Conservation (phyloP, 1,139 yeast genomes). For the Saccharomyces hybrid region DNA sequence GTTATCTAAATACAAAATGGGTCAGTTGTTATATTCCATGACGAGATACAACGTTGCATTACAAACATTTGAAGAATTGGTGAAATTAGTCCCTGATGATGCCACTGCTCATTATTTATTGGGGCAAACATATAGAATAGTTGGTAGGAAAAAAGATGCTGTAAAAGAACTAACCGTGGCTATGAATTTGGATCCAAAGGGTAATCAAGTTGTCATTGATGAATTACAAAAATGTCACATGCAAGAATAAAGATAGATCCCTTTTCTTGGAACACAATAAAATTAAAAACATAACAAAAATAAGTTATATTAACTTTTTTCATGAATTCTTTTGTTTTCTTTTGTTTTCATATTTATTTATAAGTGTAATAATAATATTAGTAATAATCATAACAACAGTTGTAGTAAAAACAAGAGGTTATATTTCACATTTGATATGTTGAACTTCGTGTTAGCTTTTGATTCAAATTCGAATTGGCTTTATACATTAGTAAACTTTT, state of each 20-base stretch:
- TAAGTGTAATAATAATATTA: not conserved
- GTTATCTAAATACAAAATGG: conserved; percentile 81
- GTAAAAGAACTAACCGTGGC: conserved; percentile 85
- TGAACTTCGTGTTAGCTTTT: not conserved
- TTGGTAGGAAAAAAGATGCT: conserved; percentile 69
- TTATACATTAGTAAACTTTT: not conserved
- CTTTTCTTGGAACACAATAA: not conserved
- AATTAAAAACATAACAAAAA: not conserved
- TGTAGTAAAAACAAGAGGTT: not conserved
- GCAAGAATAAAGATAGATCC: conserved; percentile 18
- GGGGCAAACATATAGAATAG: conserved; percentile 78
- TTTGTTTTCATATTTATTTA: not conserved
- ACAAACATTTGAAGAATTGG: conserved; percentile 62
- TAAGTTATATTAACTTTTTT: not conserved
- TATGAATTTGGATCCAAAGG: conserved; percentile 86
- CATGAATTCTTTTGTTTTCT: not conserved
- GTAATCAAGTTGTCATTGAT: conserved; percentile 77
- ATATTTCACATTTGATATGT: not conserved
- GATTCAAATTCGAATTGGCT: not conserved
- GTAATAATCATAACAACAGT: not conserved
- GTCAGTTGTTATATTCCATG: conserved; percentile 68
- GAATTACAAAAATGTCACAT: conserved; percentile 53
- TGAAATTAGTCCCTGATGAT: conserved; percentile 82
- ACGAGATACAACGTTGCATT: conserved; percentile 67
- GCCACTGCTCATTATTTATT: conserved; percentile 85